phyloP scores from a whole-genome alignment of 331 rosid genomes.

The Cydonia oblonga region DNA sequence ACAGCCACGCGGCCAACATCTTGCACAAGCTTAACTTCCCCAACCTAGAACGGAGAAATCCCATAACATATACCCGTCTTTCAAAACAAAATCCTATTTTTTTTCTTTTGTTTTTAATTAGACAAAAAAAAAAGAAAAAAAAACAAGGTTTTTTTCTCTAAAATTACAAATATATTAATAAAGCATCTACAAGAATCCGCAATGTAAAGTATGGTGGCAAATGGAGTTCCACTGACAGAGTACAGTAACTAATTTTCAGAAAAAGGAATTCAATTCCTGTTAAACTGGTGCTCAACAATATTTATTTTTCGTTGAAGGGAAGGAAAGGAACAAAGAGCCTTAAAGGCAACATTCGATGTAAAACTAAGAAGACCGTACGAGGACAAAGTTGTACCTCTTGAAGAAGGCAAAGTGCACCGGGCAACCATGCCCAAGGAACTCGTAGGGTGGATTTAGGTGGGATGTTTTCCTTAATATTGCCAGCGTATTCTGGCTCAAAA shows the following conservation, averaged over 20 bases:
- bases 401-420: slow-evolving; percentile 88
- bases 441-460: slow-evolving; percentile 73
- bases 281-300: background rate
- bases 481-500: slow-evolving; percentile 91
- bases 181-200: background rate
- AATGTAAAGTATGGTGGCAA: background rate
- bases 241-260: background rate
- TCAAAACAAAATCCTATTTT: background rate
- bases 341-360: background rate
- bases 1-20: slow-evolving; percentile 58
- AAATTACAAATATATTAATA: background rate
- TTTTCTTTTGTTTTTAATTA: background rate
- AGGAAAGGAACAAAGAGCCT: background rate
- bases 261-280: background rate
- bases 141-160: background rate
- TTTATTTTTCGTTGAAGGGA: background rate
- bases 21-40: slow-evolving; percentile 73
- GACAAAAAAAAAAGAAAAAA: background rate
- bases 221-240: background rate
- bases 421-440: slow-evolving; percentile 88
- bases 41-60: slow-evolving; percentile 46
- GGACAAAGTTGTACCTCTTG: slow-evolving; percentile 56
- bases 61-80: background rate
- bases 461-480: slow-evolving; percentile 63
- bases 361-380: background rate